Conservation (phyloP, 768 basidiomycete genomes). For the Clavulina sp. region DNA sequence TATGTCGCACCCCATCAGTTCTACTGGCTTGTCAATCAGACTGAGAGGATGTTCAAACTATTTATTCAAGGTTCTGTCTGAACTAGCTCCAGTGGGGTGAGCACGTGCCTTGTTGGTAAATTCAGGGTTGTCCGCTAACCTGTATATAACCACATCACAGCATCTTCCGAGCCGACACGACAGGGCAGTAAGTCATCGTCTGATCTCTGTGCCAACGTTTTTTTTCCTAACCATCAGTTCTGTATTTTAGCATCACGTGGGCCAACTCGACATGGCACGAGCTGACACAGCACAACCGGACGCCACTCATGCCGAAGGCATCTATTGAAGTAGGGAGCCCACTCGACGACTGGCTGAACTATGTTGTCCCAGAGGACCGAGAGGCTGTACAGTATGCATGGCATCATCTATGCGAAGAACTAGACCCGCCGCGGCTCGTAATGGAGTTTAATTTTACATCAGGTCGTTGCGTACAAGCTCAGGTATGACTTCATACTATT, state of each 20-base stretch:
- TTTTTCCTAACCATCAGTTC: too few species aligned
- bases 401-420: neutral
- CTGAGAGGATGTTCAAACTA: neutral
- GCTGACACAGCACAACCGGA: constrained; percentile 4
- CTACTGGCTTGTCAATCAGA: neutral
- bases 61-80: constrained; percentile 16
- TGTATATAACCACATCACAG: neutral
- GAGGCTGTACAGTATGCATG: neutral
- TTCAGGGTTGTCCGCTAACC: neutral
- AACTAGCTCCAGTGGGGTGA: constrained; percentile 18
- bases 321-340: neutral
- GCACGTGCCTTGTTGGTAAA: neutral
- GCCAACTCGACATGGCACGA: constrained; percentile 8
- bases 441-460: neutral
- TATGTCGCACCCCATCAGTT: neutral
- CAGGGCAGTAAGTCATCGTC: neutral
- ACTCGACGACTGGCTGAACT: neutral
- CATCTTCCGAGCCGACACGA: neutral
- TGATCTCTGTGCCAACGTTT: too few species aligned
- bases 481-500: too few species aligned
- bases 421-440: neutral
- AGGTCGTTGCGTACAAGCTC: neutral
- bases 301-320: constrained; percentile 1
- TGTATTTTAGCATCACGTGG: too few species aligned
- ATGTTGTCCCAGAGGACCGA: neutral